These are phyloP conservation scores for Adansonia digitata DNA, from an alignment of 345 rosid genomes.

Conservation along the genomic window DNA sequence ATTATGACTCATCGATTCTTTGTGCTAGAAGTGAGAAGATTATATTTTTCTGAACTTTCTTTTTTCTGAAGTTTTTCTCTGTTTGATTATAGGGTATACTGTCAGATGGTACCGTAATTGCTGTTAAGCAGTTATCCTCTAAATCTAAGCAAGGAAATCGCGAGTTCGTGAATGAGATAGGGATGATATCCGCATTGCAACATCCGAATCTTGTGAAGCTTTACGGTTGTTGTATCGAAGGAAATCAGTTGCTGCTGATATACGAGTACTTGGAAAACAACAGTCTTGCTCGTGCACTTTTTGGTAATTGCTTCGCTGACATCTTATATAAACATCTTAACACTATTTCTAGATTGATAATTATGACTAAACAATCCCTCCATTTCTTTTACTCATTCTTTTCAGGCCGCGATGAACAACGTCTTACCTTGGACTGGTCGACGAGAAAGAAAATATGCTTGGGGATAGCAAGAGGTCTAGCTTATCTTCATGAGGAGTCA, in stretches of 20 bases:
- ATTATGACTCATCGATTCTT: not conserved
- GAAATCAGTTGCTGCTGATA: slow-evolving; percentile 51
- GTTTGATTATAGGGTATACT: slow-evolving; percentile 42
- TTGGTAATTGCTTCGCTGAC: slow-evolving; percentile 31
- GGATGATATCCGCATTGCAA: slow-evolving; percentile 65
- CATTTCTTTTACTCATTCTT: not conserved
- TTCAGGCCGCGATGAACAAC: slow-evolving; percentile 42
- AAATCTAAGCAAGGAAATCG: slow-evolving; percentile 72
- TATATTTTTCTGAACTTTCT: not conserved
- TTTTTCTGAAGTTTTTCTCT: not conserved
- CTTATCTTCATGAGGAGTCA: slow-evolving; percentile 66
- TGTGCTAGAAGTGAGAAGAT: not conserved
- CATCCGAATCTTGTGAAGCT: slow-evolving; percentile 65
- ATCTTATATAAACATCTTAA: not conserved
- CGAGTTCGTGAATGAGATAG: slow-evolving; percentile 60
- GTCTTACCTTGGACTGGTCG: slow-evolving; percentile 45
- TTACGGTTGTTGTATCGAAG: slow-evolving; percentile 57
- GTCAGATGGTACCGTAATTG: slow-evolving; percentile 47
- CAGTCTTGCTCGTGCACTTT: slow-evolving; percentile 56
- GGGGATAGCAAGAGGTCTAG: slow-evolving; percentile 53
- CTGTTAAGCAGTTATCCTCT: slow-evolving; percentile 65
- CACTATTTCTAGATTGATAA: not conserved
- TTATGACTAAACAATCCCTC: not conserved
- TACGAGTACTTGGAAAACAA: slow-evolving; percentile 65
- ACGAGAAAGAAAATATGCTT: slow-evolving; percentile 48